Base-by-base conservation (phyloP, 1,284 basidiomycete genomes). In the Cryptococcus maquisensis region DNA sequence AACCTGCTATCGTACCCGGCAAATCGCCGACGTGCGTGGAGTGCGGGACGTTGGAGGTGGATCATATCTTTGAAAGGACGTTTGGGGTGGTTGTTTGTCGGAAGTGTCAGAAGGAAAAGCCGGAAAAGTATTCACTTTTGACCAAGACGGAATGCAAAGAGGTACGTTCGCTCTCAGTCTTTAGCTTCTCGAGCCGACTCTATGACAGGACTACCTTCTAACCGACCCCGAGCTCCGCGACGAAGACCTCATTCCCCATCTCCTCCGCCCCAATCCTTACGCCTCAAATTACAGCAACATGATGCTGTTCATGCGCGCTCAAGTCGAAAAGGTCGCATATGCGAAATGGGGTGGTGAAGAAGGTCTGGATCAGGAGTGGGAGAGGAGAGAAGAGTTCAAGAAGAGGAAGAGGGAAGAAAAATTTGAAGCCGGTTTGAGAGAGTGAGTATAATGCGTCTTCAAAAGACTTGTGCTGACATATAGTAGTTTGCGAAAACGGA, bases 141-240 rank as follows among this genome's bases (percentile, higher is more conserved):
- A 99, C 96, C 1, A 99, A 99, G 80, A 98, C 96, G 0, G 96
- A 99, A 75, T 98, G 94, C 76, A 97, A 96, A 77, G 88, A 93
- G 81, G 91, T 90, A 52, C 52, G 80, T 47, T 24, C 24, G 1
- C 15, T 3, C 24, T 9, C 20, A 20, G 13, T 9, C 10, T 18
- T 13, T 42, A n/a, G 18, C 45, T 40, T 1, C 24, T 39, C 28
- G 8, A 4, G 1, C 20, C 26, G 42, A 32, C 51, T 21, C 37
- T 10, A 12, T 3, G 26, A 37, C 65, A 91, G 87, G 91, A 94
- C 76, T 92, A 93, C 71, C 83, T 95, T 35, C 76, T 95, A 46
- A 96, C 93, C 8, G 90, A 94, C 71, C 81, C 90, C 23, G 96
- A 99, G 73, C 81, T 99, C 35, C 85, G 87, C 52, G 96, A 99